Base-by-base conservation (phyloP, 148 eudicot species). In the Rhododendron vialii region DNA sequence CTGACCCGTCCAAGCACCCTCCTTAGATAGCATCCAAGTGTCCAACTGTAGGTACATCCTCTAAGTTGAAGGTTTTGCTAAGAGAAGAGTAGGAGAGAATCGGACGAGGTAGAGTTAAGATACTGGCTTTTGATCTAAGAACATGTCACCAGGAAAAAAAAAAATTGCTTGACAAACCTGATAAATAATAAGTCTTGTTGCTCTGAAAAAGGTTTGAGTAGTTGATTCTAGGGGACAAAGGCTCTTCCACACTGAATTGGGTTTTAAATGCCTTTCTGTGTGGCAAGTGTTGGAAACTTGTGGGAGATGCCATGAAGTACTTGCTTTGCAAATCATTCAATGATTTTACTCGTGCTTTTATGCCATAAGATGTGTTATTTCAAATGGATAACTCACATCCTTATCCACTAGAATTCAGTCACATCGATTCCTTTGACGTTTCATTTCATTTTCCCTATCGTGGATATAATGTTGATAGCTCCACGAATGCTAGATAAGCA, bases 401-500 rank as follows among this genome's bases (percentile, higher is more conserved):
- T 67, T 28, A 3, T 28, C 71, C 78, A 15, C 45, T 83, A 18
- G 26, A 7, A 69, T 67, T 51, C 71, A 35, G 26, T 48, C 51
- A 80, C 45, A 20, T 20, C 51, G 26, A 75, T 71, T 38, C 81
- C 50, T 67, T 3, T 59, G 36, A 73, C 38, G 24, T 24, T 48
- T 73, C 48, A 50, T 55, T 45, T 45, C 36, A 30, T n/a, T 59
- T 41, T 5, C 57, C 57, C 55, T 82, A 17, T 86, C 61, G 63
- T 30, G 76, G 85, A 74, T 76, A 18, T 78, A 61, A 28, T 47
- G 71, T 83, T 76, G 65, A 79, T 84, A 36, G 53, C 75, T 80
- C 36, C 78, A 55, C 61, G 82, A 81, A 78, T 79, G 63, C 48
- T 87, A 84, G 84, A 80, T 84, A 87, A 84, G 84, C 87, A 51